Evolutionary conservation across 441 rosid species (phyloP), one percentile per base, ranked within the genome.

Genomic region (Adansonia madagascariensis): DNA sequence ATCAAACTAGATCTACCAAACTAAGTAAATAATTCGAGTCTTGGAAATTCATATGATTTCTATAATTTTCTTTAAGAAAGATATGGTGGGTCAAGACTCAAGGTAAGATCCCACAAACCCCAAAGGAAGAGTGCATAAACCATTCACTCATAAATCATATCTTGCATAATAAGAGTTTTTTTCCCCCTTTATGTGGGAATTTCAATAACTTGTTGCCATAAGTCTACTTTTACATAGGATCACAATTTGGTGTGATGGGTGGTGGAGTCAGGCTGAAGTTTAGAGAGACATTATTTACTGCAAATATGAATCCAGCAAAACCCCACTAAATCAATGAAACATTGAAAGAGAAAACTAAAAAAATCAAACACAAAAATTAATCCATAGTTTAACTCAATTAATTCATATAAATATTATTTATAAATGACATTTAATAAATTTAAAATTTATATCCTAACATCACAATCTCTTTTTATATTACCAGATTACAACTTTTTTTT

Each of bases 181-280:
- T 78, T 11, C 6, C 15, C 39, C 52, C 75, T 84, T 82, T 80
- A 27, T 69, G 81, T 73, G 82, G 80, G 89, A 83, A 78, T 81
- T 83, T 82, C 84, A 84, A 74, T 82, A 86, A 73, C 81, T 61
- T 80, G 78, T 77, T 80, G 76, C 82, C 80, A 81, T 73, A 80
- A 82, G 79, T 78, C 77, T 77, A 75, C 86, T 89, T 71, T 84
- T 80, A 74, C 80, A 62, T 75, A 75, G 73, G 70, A 77, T 78
- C 79, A 78, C 79, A 78, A 73, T 59, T 65, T 79, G 76, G 79
- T 77, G 74, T 80, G 73, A 66, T 78, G 77, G 35, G 59, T 59
- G 39, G 82, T 81, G 86, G 88, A 82, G 88, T 85, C 65, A 85
- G 81, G 86, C 80, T 80, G 85, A 85, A 82, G 88, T 82, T 74